phyloP scores from a whole-genome alignment of 345 rosid species.

The Erucastrum elatum region DNA sequence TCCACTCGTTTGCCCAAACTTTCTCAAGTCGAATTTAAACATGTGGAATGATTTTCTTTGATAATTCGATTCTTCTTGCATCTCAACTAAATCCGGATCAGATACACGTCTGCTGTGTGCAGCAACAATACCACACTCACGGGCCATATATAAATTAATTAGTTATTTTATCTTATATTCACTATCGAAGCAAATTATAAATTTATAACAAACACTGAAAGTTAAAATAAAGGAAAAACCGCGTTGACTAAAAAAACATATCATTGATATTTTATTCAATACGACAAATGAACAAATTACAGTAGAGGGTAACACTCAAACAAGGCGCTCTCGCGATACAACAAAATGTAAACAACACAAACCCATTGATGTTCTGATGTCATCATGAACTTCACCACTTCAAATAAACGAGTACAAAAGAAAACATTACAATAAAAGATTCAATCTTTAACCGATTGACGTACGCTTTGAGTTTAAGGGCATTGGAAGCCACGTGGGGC shows the following conservation, averaged over 20 bases:
- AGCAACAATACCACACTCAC: conserved; percentile 5
- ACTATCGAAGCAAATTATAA: background rate
- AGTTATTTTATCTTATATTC: conserved; percentile 14
- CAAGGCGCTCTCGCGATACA: conserved; percentile 10
- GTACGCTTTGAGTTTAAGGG: conserved; percentile 25
- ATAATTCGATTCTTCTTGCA: background rate
- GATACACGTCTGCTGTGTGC: conserved; percentile 14
- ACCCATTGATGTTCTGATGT: conserved; percentile 4
- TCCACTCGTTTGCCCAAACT: background rate
- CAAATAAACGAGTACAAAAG: background rate
- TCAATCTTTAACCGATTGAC: conserved; percentile 3
- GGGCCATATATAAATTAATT: background rate
- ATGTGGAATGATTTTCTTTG: conserved; percentile 11
- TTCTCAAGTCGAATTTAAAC: background rate
- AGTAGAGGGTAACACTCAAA: conserved; percentile 10
- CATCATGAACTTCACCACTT: background rate
- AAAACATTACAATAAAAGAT: background rate
- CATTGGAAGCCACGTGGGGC: conserved; percentile 48
- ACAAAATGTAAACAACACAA: conserved; percentile 21
- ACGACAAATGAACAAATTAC: conserved; percentile 20
- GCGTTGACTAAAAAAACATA: background rate
- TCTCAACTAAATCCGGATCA: background rate
- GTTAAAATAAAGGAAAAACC: background rate
- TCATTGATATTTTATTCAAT: conserved; percentile 17
- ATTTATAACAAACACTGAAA: background rate